Conservation (phyloP, 2,329 filamentous ascomycete genomes). For the Penicillium crustosum region DNA sequence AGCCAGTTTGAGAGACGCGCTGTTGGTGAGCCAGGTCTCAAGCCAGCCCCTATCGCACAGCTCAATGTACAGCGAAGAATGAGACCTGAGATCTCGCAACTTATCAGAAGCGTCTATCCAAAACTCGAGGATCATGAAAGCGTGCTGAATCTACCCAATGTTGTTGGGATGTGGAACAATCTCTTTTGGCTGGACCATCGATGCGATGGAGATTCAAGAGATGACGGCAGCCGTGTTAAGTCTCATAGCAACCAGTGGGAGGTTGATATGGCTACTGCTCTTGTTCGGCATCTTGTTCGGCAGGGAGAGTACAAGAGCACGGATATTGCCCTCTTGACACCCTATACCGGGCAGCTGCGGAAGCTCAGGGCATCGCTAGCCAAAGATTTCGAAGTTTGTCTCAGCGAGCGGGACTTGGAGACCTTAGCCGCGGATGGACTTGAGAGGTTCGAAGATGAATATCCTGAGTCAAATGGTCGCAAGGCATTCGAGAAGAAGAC, state of each 20-base stretch:
- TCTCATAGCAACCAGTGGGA: slow-evolving; percentile 23
- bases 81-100: slow-evolving; percentile 10
- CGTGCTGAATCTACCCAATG: not conserved
- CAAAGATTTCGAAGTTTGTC: no score
- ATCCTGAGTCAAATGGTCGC: not conserved
- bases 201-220: slow-evolving; percentile 11
- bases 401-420: slow-evolving; percentile 7
- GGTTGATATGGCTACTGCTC: slow-evolving; percentile 20
- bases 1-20: slow-evolving; percentile 16
- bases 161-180: slow-evolving; percentile 13
- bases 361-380: slow-evolving; percentile 14
- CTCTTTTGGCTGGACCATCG: slow-evolving; percentile 28
- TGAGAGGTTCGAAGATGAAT: not conserved
- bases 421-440: slow-evolving; percentile 5
- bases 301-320: slow-evolving; percentile 24
- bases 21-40: slow-evolving; percentile 9
- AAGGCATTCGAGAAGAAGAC: slow-evolving; percentile 8
- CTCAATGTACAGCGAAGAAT: slow-evolving; percentile 18
- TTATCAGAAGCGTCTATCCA: slow-evolving; percentile 10
- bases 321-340: slow-evolving; percentile 25
- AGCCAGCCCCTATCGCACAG: slow-evolving; percentile 3
- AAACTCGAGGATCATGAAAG: slow-evolving; percentile 7
- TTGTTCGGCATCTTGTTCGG: slow-evolving; percentile 22
- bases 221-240: slow-evolving; percentile 9
- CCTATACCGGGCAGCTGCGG: slow-evolving; percentile 20